Base-by-base conservation (phyloP, 352 stramenopile species). In the Globisporangium takayamanum region DNA sequence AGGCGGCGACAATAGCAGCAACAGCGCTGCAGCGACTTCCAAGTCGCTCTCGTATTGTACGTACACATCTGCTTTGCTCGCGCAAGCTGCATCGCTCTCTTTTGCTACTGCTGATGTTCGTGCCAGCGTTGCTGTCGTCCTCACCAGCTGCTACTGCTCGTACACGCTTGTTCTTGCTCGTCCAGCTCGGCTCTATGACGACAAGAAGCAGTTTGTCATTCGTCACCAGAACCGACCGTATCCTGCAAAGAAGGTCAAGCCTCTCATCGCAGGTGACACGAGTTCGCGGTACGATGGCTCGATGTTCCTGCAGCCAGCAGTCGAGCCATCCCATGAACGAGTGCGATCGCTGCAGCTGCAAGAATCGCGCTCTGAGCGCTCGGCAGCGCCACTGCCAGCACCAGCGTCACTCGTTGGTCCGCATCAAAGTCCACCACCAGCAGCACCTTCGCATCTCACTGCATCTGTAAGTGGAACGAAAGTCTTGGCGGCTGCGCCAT, bases 21-120 rank as follows among this genome's bases (percentile, higher is more conserved):
- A 11, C 15, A 20, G 18, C 11, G 63, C 68, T 0, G 57, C 64
- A 0, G n/a, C 33, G 18, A 20, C 65, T 2, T 76, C 64, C 44
- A 92, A 79, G 52, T 88, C 82, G 0, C 58, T 92, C 4, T 92
- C 82, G n/a, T 92, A 90, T 33, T 78, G 82, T 89, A 76, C 59
- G 76, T 54, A 26, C 16, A 12, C 15, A 5, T 26, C 22, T 12
- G 16, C 12, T 5, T 39, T 12, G 33, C 33, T 10, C 33, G 5
- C 10, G 20, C 14, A 20, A 47, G 41, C 15, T 10, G 16, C 53
- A 52, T 36, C 1, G 41, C 5, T 45, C 33, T 26, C 7, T 20
- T 15, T 18, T 49, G 39, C 3, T 25, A 15, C 30, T 50, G 8
- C 18, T 20, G 47, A 26, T 3, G 5, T 45, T 22, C 22, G 22